Evolutionary conservation across 2,329 filamentous ascomycete species (phyloP).

Genomic region (Gliomastix tumulicola): DNA sequence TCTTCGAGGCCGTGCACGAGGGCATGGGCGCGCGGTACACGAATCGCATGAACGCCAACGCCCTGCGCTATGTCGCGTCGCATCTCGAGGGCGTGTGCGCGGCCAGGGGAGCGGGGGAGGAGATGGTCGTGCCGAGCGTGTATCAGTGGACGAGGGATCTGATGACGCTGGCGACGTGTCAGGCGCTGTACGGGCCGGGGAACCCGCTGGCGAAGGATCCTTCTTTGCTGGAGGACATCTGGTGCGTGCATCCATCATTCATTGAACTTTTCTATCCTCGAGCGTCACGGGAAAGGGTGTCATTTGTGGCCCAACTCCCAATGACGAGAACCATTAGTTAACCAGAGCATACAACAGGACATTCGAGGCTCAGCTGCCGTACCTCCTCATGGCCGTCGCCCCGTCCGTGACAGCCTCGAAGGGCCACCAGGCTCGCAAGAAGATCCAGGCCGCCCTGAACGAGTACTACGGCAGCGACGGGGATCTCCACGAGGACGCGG

Average conservation of each 20-base stretch:
- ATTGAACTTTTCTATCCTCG: background rate
- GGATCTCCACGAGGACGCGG: slow-evolving; percentile 16
- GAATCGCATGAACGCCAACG: slow-evolving; percentile 22
- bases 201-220: slow-evolving; percentile 22
- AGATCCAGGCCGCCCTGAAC: slow-evolving; percentile 14
- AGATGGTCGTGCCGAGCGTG: slow-evolving; percentile 16
- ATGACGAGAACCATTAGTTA: too few relatives aligned
- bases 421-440: slow-evolving; percentile 12
- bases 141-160: slow-evolving; percentile 28
- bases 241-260: slow-evolving; percentile 14
- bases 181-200: slow-evolving; percentile 31
- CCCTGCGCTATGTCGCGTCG: slow-evolving; percentile 22
- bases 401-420: slow-evolving; percentile 13
- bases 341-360: slow-evolving; percentile 13
- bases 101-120: background rate
- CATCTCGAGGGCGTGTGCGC: slow-evolving; percentile 18
- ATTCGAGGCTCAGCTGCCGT: slow-evolving; percentile 17
- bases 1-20: slow-evolving; percentile 25
- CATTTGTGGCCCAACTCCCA: too few relatives aligned
- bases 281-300: too few relatives aligned
- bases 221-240: slow-evolving; percentile 26
- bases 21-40: slow-evolving; percentile 22
- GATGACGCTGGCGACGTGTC: slow-evolving; percentile 27
- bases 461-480: slow-evolving; percentile 18
- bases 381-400: slow-evolving; percentile 18